Base-by-base conservation (phyloP, 78 protist species). In the Creolimax fragrantissima region DNA sequence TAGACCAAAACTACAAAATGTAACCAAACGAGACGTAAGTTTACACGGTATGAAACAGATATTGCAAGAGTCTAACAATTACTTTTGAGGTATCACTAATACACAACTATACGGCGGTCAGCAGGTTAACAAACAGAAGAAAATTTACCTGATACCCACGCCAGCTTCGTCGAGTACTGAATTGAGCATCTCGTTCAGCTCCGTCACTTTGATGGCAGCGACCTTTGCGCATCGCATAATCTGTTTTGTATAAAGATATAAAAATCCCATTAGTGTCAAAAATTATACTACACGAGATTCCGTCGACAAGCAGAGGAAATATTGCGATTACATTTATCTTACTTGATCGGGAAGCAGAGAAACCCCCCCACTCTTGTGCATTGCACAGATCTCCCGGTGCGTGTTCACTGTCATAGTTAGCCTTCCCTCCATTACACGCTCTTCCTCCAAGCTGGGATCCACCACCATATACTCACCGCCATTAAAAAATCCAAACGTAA, bases 371-470 rank as follows among this genome's bases (percentile, higher is more conserved):
- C 90, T 17, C 47, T 88, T 43, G 2, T 88, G 90, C 5, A 88
- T 88, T 35, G 90, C 90, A 32, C 90, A 88, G 36, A 88, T 11
- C 7, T 88, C 90, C 67, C 44, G 36, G 67, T 88, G 90, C 37
- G 67, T 32, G 43, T 88, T 95, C 11, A 3, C 88, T 44, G 94
- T 93, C 47, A 89, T 85, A 42, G 89, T 4, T 24, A 11, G 3
- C 24, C 89, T 35, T 41, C 58, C 67, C 43, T n/a, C 83, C 5
- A 41, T 2, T 3, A 2, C 37, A 3, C 2, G 3, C 37, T 3
- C 42, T 83, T 92, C 37, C 93, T 93, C 32, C 92, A 58, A 39
- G 35, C 91, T 41, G 93, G 94, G n/a, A 91, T 95, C 93, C 93
- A 95, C 95, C 89, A 94, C 5, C 36, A 6, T 5, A 11, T 5